Base-by-base conservation (phyloP, 2,329 filamentous ascomycete species). In the Colletotrichum australisinense region DNA sequence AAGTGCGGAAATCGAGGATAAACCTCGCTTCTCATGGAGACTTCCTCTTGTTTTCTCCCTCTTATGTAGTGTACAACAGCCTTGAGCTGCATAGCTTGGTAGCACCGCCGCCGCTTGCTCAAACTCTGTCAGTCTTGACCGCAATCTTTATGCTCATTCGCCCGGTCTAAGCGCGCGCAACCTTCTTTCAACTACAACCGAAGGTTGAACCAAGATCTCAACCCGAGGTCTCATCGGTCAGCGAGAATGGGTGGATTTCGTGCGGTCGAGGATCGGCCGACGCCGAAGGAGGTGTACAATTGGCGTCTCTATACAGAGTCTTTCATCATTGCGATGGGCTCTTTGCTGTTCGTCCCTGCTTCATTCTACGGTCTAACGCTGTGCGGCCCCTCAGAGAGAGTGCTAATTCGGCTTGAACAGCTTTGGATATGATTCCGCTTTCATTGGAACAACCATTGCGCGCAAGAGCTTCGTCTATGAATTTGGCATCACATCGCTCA, bases 261-360 rank as follows among this genome's bases (percentile, higher is more conserved):
- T 63, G 86, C 86, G 49, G 85, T 86, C 49, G 88, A 89, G 77
- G 88, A 90, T 78, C 83, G 88, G 75, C 88, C 88, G 30, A 90
- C 87, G 74, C 88, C 88, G 24, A 83, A 84, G 72, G 86, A 88
- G 79, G 88, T 89, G 75, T 88, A 88, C 79, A 89, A 88, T 74
- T 86, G 84, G 84, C 82, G 84, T 4, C 79, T 89, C 26, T 89
- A 89, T 76, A 81, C 79, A 6, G 83, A 86, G 59, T 83, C 86
- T 0, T 76, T 84, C n/a, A 81, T 88, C 35, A 87, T 88, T 58
- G 84, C 87, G 5, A 85, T 85, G 22, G 87, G 87, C 16, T 85
- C 84, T 1, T 60, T 86, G 19, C 81, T 86, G 80, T 83, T 76
- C 72, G 81, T 72, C 32, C n/a, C 9, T 64, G 35, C 38, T 9